Evolutionary conservation across 495 filamentous ascomycete species (phyloP), one percentile per base, ranked within the genome.

Genomic region (Lasiosphaeria hispida): DNA sequence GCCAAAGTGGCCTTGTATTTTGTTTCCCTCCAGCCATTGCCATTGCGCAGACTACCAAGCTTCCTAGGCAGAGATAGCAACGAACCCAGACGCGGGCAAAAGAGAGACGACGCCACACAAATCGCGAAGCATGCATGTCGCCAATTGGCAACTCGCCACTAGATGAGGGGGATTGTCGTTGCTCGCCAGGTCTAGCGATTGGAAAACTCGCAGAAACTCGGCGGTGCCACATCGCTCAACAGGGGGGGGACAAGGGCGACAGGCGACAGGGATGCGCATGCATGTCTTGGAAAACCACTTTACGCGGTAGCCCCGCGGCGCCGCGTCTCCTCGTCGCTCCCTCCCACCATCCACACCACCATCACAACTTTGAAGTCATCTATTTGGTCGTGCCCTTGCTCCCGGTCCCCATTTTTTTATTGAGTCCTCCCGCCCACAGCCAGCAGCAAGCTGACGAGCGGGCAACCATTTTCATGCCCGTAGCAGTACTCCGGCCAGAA

Each of bases 221-320:
- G 23, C 23, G 23, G 17, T 19, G 43, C 43, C 30, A 47, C 43
- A 23, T 19, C 43, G 30, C 42, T 40, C 30, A 33, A 55, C 50
- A 39, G 48, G 52, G 40, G 15, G 48, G 35, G 36, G 11, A 38
- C 30, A 14, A 6, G 15, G 37, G 43, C 35, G 30, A 23, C 37
- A 38, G 58, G 57, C 52, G 42, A 48, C 64, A 63, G 62, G 62
- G 62, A 69, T 62, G 56, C 37, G 51, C 23, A 43, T 49, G 38
- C 54, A 60, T 65, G 58, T 58, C 61, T 63, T 54, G 55, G 48
- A 59, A 53, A 70, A 71, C 59, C 68, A 71, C 68, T 69, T 69
- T 67, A 71, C 68, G 63, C 68, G 68, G 63, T 58, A 55, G 60
- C 57, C 63, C 59, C 63, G 54, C 59, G 59, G 48, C 55, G 54